Base-by-base conservation (phyloP, 306 rosid genomes). In the Trifolium pratense region DNA sequence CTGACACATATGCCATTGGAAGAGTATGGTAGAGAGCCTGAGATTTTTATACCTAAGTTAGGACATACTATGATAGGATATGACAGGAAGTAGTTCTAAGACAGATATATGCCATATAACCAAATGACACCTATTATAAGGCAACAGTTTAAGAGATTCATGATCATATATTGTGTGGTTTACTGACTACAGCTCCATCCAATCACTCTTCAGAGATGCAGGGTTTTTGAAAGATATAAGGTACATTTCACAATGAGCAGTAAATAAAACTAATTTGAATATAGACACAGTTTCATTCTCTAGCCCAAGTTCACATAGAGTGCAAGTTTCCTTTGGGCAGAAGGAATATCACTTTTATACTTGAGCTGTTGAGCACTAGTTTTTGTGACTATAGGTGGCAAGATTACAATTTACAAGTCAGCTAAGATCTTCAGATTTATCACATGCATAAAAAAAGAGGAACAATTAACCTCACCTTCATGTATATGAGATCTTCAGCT, bases 21-120 rank as follows among this genome's bases (percentile, higher is more conserved):
- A 95, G 97, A 79, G 83, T 79, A 82, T 95, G 92, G 84, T 66
- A 87, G 69, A 91, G 86, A 45, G 93, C 96, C 99, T 95, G 89
- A 68, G 52, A 77, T 70, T 20, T 66, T 56, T 52, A 70, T 16
- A 23, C 32, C 10, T 5, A 26, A 68, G 69, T 83, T 15, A 73
- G 71, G 66, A 66, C 42, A 74, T 40, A 20, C 5, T 56, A 57
- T 31, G 42, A 31, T 49, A 48, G 16, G 43, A 64, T 56, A 61
- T 46, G 42, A 39, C 42, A 48, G 16, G 43, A 64, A 77, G 53
- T 62, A 26, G 29, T 76, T 37, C 66, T 34, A 46, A 26, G 52
- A 66, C 53, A 61, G 62, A 36, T 6, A 10, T 18, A 49, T 16
- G 48, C 56, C 23, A 32, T 60, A 58, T 25, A 57, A 68, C 69